Conservation (phyloP, 2,329 filamentous ascomycete species). For the Alternaria sp. region DNA sequence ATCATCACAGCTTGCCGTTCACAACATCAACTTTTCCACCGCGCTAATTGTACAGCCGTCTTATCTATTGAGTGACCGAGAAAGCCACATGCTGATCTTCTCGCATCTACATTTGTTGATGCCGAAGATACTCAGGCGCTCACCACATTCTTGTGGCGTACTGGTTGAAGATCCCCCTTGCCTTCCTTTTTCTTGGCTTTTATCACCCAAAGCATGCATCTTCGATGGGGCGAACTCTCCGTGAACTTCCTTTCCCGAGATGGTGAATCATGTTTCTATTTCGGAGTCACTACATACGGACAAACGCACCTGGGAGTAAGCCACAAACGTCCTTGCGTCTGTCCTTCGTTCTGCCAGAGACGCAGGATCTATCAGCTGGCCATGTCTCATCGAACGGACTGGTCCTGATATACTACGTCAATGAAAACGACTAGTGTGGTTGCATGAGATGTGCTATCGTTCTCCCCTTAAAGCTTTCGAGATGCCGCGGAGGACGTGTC, state of each 20-base stretch:
- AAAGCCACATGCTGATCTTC: background rate
- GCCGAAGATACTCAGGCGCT: background rate
- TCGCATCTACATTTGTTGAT: background rate
- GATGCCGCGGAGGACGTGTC: background rate
- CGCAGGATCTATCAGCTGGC: slow-evolving; percentile 8
- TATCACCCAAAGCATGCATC: slow-evolving; percentile 3
- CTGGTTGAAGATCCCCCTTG: slow-evolving; percentile 4
- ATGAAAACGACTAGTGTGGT: slow-evolving; percentile 1
- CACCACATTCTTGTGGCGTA: background rate
- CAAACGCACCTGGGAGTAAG: slow-evolving; percentile 3
- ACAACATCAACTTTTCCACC: slow-evolving; percentile 3
- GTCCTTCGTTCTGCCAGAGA: slow-evolving; percentile 8
- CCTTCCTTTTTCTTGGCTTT: slow-evolving; percentile 13
- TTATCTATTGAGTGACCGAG: background rate
- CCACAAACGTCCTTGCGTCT: slow-evolving; percentile 11
- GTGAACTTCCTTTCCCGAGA: slow-evolving; percentile 5
- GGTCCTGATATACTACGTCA: slow-evolving; percentile 6
- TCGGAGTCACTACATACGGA: slow-evolving; percentile 9
- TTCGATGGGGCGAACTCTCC: slow-evolving; percentile 6
- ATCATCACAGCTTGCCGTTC: slow-evolving; percentile 1
- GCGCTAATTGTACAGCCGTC: background rate
- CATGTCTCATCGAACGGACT: slow-evolving; percentile 9
- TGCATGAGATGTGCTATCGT: background rate
- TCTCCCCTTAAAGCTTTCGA: slow-evolving; percentile 6
- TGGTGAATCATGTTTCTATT: slow-evolving; percentile 6